Conservation (phyloP, 139 green algal species). For the Chlamydomonas sp. region DNA sequence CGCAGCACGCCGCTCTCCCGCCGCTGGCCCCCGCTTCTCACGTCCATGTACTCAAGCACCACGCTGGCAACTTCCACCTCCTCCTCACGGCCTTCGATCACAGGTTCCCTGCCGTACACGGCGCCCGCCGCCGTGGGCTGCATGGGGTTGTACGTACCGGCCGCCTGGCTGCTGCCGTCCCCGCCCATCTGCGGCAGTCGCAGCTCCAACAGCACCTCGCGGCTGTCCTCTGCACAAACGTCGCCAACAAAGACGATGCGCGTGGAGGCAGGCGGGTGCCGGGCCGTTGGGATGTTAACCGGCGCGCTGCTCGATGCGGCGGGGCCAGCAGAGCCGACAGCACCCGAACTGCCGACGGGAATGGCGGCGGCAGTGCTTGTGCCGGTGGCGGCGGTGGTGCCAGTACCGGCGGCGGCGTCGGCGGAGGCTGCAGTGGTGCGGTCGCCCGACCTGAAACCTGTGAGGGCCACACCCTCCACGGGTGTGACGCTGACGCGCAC, state of each 20-base stretch:
- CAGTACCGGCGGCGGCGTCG: too few species aligned
- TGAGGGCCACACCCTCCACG: neutral
- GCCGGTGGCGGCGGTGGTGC: neutral
- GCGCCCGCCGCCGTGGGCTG: too few species aligned
- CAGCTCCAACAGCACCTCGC: conserved; percentile 53
- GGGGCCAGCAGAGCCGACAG: neutral
- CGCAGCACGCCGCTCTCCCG: neutral
- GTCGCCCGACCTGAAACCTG: conserved; percentile 11
- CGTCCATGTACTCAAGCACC: conserved; percentile 17
- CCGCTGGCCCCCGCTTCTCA: neutral
- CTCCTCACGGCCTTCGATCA: neutral
- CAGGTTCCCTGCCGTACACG: too few species aligned
- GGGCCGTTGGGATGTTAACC: neutral
- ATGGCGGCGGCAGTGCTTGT: neutral
- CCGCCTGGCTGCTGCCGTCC: neutral
- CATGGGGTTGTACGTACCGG: too few species aligned
- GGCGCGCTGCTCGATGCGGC: too few species aligned
- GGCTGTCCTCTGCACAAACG: conserved; percentile 57
- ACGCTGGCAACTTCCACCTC: conserved; percentile 3
- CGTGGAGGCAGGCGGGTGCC: too few species aligned
- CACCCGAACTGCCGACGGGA: neutral
- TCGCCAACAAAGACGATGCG: conserved; percentile 29
- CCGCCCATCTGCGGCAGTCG: conserved; percentile 15
- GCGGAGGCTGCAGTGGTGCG: neutral
- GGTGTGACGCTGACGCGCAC: conserved; percentile 34